Percentiles rank a stretch among this genome's conserved stretches.
Evolutionary conservation across 2,329 filamentous ascomycete genomes (phyloP).

Genomic region (Periconia sp.): DNA sequence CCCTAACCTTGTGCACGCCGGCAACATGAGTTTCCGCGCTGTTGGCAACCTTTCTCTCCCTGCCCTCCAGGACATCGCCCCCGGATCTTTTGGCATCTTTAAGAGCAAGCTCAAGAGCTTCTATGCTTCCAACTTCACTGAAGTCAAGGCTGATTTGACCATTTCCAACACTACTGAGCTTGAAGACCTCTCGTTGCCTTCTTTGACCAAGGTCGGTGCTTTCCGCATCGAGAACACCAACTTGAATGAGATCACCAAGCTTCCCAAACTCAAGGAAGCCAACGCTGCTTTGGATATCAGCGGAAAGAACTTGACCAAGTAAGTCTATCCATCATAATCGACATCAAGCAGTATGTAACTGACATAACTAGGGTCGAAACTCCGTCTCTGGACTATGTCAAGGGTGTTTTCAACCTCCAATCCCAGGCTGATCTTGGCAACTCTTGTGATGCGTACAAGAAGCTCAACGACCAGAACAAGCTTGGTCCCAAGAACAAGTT

Average conservation of each 20-base stretch:
- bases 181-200: conserved; percentile 74
- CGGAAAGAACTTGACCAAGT: conserved; percentile 77
- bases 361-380: conserved; percentile 65
- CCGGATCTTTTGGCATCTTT: conserved; percentile 76
- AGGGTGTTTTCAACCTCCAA: conserved; percentile 55
- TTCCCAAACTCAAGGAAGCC: conserved; percentile 69
- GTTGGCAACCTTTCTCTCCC: conserved; percentile 74
- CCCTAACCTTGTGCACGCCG: conserved; percentile 75
- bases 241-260: conserved; percentile 65
- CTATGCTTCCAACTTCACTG: conserved; percentile 69
- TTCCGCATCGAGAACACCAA: conserved; percentile 86
- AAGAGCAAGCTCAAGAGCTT: conserved; percentile 70
- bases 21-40: conserved; percentile 82
- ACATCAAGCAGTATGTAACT: conserved; percentile 16
- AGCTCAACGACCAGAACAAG: conserved; percentile 42
- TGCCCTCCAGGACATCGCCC: conserved; percentile 70
- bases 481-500: conserved; percentile 45
- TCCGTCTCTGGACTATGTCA: conserved; percentile 54
- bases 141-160: conserved; percentile 60
- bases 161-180: conserved; percentile 60
- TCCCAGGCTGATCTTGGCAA: conserved; percentile 45
- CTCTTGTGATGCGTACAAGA: conserved; percentile 47
- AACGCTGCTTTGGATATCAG: conserved; percentile 80
- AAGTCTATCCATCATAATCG: conserved; percentile 47
- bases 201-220: conserved; percentile 69